phyloP scores from a whole-genome alignment of 116 monocot species.

The Papilionanthe hybrid region DNA sequence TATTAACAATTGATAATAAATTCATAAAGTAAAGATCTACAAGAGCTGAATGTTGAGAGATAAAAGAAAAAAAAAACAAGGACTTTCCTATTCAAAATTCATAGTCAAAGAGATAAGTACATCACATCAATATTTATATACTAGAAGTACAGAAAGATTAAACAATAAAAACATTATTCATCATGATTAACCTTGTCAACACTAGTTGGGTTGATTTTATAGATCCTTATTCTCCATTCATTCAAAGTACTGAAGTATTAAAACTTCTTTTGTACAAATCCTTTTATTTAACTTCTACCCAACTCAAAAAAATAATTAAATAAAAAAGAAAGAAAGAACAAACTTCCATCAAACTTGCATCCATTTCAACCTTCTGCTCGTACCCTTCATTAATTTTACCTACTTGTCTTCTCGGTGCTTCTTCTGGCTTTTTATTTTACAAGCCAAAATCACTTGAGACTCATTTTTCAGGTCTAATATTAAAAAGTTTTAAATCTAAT shows the following conservation, averaged over 20 bases:
- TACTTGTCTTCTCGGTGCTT: not conserved
- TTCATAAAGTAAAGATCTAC: not conserved
- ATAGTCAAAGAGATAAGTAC: not conserved
- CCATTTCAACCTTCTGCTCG: not conserved
- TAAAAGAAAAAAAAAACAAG: not conserved
- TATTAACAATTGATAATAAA: not conserved
- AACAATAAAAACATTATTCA: not conserved
- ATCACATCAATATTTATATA: not conserved
- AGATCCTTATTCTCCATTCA: not conserved
- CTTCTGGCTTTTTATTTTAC: not conserved
- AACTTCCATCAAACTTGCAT: not conserved
- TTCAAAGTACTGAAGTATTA: not conserved
- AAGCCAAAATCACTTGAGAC: not conserved
- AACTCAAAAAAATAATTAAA: not conserved
- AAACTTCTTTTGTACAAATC: not conserved
- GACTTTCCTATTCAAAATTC: not conserved
- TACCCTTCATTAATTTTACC: not conserved
- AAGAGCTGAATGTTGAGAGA: not conserved
- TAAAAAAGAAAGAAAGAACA: no score
- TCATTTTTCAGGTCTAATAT: not conserved
- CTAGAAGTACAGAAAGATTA: not conserved
- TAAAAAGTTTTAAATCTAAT: not conserved
- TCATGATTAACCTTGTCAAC: not conserved
- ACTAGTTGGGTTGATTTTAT: not conserved
- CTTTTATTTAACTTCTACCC: not conserved